A percentile compares a stretch with the other conserved stretches of the same genome.
These are phyloP conservation scores for Protomyces pachydermus DNA, from an alignment of 1,139 yeast species.

Conservation along the genomic window DNA sequence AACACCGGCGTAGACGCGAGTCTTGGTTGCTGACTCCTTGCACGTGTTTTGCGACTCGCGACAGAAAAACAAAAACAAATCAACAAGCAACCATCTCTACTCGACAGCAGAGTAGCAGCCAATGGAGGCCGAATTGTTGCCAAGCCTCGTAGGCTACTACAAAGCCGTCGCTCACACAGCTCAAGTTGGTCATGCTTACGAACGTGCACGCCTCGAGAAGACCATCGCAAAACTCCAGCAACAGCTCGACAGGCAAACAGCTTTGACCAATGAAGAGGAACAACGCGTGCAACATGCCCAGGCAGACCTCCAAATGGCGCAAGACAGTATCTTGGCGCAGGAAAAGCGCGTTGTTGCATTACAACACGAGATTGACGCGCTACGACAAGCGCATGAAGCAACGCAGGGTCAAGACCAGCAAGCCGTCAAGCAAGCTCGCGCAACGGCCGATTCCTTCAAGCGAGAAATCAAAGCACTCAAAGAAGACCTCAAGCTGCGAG, in stretches of 20 bases:
- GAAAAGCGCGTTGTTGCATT: neutral
- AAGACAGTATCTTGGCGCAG: neutral
- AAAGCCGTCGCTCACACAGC: neutral
- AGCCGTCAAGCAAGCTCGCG: neutral
- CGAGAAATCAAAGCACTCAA: conserved; percentile 9
- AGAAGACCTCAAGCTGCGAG: conserved; percentile 15
- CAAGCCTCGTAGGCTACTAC: neutral
- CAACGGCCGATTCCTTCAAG: conserved; percentile 15
- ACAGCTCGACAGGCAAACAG: neutral
- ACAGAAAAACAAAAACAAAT: neutral
- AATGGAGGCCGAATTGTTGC: neutral
- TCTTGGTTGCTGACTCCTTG: no score
- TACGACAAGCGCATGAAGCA: neutral
- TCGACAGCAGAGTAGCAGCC: neutral
- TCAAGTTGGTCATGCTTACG: neutral
- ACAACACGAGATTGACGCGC: neutral
- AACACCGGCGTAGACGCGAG: no score
- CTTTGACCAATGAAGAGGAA: neutral
- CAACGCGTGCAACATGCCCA: neutral
- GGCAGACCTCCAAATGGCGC: neutral
- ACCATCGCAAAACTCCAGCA: neutral
- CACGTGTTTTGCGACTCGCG: neutral
- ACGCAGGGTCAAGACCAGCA: neutral
- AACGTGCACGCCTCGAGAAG: neutral
- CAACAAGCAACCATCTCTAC: neutral